These are phyloP conservation scores for Ogataea haglerorum DNA, from an alignment of 805 yeast genomes.

Conservation along the genomic window DNA sequence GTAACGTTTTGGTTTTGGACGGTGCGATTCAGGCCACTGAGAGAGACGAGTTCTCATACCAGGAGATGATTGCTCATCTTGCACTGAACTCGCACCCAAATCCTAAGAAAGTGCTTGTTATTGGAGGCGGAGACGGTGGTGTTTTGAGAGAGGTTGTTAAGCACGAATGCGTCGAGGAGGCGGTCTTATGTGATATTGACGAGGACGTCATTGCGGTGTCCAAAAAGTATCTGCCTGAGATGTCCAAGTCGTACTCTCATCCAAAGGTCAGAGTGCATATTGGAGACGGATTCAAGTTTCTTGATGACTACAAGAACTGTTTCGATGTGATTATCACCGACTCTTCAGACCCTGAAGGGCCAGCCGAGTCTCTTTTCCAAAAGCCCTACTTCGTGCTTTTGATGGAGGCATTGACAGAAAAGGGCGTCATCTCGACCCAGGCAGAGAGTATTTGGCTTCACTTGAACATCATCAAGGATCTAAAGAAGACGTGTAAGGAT, in stretches of 20 bases:
- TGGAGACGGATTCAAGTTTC: slow-evolving; percentile 97
- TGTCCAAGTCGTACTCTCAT: slow-evolving; percentile 80
- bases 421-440: slow-evolving; percentile 91
- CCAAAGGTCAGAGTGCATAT: slow-evolving; percentile 88
- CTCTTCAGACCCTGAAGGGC: slow-evolving; percentile 98
- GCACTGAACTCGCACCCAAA: slow-evolving; percentile 91
- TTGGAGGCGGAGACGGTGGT: slow-evolving; percentile 99
- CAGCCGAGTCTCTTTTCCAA: slow-evolving; percentile 92
- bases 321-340: slow-evolving; percentile 96
- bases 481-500: slow-evolving; percentile 75
- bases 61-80: slow-evolving; percentile 96
- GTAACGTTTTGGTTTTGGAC: slow-evolving; percentile 92
- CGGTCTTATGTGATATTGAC: slow-evolving; percentile 91
- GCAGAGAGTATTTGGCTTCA: slow-evolving; percentile 96
- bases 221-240: slow-evolving; percentile 81
- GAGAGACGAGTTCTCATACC: slow-evolving; percentile 96
- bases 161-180: slow-evolving; percentile 82
- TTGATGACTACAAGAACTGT: slow-evolving; percentile 75
- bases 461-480: slow-evolving; percentile 73
- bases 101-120: slow-evolving; percentile 89
- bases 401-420: slow-evolving; percentile 81
- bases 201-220: slow-evolving; percentile 87
- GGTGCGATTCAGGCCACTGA: slow-evolving; percentile 95
- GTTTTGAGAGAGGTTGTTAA: slow-evolving; percentile 92
- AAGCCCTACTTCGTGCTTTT: slow-evolving; percentile 85